These are phyloP conservation scores for Tetrapisispora arboricola DNA, from an alignment of 805 yeast genomes.

Conservation along the genomic window DNA sequence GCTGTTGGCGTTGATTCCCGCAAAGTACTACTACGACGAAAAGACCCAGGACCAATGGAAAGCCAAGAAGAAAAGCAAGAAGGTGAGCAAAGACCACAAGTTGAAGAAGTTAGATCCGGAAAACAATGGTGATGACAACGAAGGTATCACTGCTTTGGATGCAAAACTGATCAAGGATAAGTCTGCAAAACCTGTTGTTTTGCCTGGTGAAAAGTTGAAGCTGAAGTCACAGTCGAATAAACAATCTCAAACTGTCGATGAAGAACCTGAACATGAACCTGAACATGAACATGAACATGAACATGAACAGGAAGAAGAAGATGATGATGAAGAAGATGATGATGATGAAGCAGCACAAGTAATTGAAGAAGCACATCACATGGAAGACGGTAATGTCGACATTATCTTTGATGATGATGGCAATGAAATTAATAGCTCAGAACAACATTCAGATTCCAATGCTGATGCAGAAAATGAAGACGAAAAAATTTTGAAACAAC, in stretches of 20 bases:
- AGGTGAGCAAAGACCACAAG: slow-evolving; percentile 50
- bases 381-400: too few relatives aligned
- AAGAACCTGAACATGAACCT: slow-evolving; percentile 14
- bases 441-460: slow-evolving; percentile 14
- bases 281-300: slow-evolving; percentile 41
- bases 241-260: slow-evolving; percentile 10
- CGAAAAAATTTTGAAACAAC: slow-evolving; percentile 5
- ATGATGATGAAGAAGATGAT: slow-evolving; percentile 18
- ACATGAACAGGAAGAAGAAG: slow-evolving; percentile 7
- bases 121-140: slow-evolving; percentile 29
- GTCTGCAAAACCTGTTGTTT: slow-evolving; percentile 38
- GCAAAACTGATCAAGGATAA: slow-evolving; percentile 45
- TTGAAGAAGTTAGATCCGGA: slow-evolving; percentile 69
- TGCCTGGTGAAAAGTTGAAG: slow-evolving; percentile 29
- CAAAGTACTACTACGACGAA: slow-evolving; percentile 87
- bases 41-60: slow-evolving; percentile 88
- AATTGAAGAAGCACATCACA: too few relatives aligned
- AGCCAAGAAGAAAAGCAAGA: slow-evolving; percentile 64
- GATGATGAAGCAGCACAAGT: too few relatives aligned
- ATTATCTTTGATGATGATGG: slow-evolving; percentile 68
- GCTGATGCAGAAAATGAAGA: too few relatives aligned
- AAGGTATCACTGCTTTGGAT: slow-evolving; percentile 48
- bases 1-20: slow-evolving; percentile 80
- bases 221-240: slow-evolving; percentile 9
- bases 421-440: slow-evolving; percentile 32